Evolutionary conservation across 1,284 basidiomycete genomes (phyloP).

Genomic region (Inonotus hispidus): DNA sequence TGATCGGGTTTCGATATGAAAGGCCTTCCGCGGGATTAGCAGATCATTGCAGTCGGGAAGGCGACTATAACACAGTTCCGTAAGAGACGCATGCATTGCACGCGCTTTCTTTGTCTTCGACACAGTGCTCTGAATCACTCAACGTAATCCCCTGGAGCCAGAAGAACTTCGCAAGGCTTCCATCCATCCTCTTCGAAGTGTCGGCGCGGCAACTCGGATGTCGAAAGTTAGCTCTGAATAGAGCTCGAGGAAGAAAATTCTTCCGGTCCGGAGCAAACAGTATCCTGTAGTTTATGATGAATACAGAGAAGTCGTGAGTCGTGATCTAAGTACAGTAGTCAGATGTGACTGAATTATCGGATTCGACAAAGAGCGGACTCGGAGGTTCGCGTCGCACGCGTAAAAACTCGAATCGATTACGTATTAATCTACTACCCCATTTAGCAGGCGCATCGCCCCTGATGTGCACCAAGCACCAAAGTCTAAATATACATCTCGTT

Average conservation of each 20-base stretch:
- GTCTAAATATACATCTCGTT: background rate
- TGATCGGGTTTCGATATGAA: too few species aligned
- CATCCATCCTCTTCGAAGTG: too few species aligned
- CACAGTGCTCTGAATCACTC: too few species aligned
- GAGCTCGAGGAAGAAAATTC: conserved; percentile 31
- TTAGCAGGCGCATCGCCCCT: background rate
- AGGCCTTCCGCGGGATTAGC: too few species aligned
- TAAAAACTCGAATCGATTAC: too few species aligned
- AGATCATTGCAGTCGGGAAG: background rate
- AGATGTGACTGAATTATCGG: background rate
- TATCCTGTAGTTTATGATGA: conserved; percentile 30
- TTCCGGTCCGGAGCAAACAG: conserved; percentile 28
- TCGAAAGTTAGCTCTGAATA: background rate
- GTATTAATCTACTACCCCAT: background rate
- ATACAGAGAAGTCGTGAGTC: conserved; percentile 32
- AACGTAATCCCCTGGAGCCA: too few species aligned
- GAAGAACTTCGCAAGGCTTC: too few species aligned
- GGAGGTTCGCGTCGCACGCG: too few species aligned
- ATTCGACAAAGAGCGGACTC: too few species aligned
- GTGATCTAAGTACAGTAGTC: too few species aligned
- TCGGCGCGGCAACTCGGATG: too few species aligned
- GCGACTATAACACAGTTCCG: background rate
- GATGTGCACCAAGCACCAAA: background rate
- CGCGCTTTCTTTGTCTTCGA: background rate
- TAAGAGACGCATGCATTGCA: background rate